Evolutionary conservation across 257 asterid species (phyloP), one percentile per base, ranked within the genome.

Genomic region (Linaria vulgaris): DNA sequence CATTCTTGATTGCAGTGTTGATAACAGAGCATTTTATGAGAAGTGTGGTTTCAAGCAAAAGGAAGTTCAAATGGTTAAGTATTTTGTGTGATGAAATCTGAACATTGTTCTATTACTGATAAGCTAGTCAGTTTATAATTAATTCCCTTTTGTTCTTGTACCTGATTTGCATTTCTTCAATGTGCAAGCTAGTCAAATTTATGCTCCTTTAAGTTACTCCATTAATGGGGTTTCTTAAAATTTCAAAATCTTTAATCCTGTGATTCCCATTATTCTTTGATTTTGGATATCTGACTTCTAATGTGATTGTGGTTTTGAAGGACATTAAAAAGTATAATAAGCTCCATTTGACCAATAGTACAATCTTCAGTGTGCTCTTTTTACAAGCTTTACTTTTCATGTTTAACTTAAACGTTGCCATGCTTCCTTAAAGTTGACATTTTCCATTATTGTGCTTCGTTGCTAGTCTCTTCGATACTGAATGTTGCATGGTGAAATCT

Each of bases 11-110:
- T 92, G 97, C 72, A 79, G 78, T 17, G 47, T 55, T 55, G 88
- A 82, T 39, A 92, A 89, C 61, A 74, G 27, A 39, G 59, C 76
- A 1, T 92, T 92, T 62, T 92, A 89, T 69, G 95, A 89, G 79
- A 84, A 84, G 66, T 92, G 97, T 82, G 97, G 99, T 0, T 87
- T 87, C 68, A 78, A 76, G 82, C 78, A 79, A 3, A 87, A 85
- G 73, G 91, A 74, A 20, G 55, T 85, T 72, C 88, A 89, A 79
- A 92, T 89, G 99, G 96, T 63, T 19, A 82, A 80, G 73, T 91
- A 86, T 67, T 86, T 86, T 16, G 61, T 46, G 68, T 85, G 79
- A 83, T 59, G 45, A 51, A 39, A 38, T 3, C 12, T 30, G 37
- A 30, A 5, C 49, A 5, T 44, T 12, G 11, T 4, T 1, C 17